Base-by-base conservation (phyloP, 345 rosid genomes). In the Acer saccharum region DNA sequence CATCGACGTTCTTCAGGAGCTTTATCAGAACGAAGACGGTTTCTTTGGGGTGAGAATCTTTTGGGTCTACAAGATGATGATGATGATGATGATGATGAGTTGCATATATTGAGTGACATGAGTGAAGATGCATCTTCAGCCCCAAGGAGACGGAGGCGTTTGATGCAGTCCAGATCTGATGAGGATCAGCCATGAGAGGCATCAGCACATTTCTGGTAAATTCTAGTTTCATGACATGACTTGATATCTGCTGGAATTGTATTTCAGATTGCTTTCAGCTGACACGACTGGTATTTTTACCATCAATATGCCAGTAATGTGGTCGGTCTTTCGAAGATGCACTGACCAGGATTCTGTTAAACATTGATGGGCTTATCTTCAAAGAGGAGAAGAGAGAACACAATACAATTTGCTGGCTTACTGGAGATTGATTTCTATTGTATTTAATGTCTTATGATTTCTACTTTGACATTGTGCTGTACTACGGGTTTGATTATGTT, bases 21-120 rank as follows among this genome's bases (percentile, higher is more conserved):
- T 63, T 80, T 83, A 32, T 82, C 95, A 23, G 95, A 93, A 77
- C 90, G 95, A 6, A 85, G 92, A 6, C 85, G 94, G 63, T 83
- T 86, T 74, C 97, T 93, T 7, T 95, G 98, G 98, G 98, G 98
- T 0, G 98, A 93, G 85, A 93, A 93, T 86, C 86, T 95, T 25
- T 78, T 91, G 85, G 95, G 95, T 74, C 80, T 93, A 68, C 98
- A 90, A 73, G 92, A 90, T 66, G 90, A 88, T 3, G 88, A 81
- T 18, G 87, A 83, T 3, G 86, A 81, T 17, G 89, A 84, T 39
- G 88, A 85, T 61, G 27, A 25, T 25, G 27, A 25, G 27, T 43
- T 89, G 83, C 91, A 75, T 50, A 73, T 87, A 67, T 77, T 87
- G 20, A 87, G 90, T 65, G 88, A 91, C 65, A 80, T 65, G 2